phyloP scores from a whole-genome alignment of 1,284 basidiomycete species.

The Cutaneotrichosporon daszewskae region DNA sequence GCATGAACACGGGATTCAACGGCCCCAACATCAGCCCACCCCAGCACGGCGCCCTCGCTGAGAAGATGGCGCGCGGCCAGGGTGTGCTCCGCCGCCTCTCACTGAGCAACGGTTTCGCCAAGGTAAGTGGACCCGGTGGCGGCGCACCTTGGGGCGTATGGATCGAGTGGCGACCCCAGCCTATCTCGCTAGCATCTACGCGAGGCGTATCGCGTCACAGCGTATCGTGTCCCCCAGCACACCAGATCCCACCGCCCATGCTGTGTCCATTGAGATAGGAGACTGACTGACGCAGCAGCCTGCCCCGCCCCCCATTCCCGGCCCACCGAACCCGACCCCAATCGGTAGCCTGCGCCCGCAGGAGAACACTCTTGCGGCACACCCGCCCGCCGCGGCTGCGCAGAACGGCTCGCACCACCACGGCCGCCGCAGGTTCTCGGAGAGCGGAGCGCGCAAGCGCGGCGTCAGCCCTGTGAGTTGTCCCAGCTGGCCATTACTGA shows the following conservation, averaged over 20 bases:
- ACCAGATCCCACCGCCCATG: background rate
- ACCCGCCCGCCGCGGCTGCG: conserved; percentile 11
- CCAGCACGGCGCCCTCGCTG: conserved; percentile 26
- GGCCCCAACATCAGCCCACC: conserved; percentile 4
- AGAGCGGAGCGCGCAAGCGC: conserved; percentile 30
- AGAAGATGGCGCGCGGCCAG: conserved; percentile 40
- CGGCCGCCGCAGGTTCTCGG: conserved; percentile 27
- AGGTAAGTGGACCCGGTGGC: conserved; percentile 31
- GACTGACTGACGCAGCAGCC: conserved; percentile 1
- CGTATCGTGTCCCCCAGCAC: background rate
- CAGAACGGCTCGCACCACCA: background rate
- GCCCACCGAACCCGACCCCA: conserved; percentile 17
- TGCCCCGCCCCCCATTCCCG: conserved; percentile 12
- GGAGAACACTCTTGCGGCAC: conserved; percentile 9
- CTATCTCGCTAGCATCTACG: background rate
- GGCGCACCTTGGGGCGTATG: no score
- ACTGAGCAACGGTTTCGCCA: conserved; percentile 24
- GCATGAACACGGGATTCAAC: conserved; percentile 3
- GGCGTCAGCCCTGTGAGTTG: conserved; percentile 43
- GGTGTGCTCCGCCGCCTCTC: conserved; percentile 39
- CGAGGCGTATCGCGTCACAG: background rate
- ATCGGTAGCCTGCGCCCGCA: conserved; percentile 8
- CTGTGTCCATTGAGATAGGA: no score
- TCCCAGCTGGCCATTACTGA: no score
- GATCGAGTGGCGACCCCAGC: background rate